Evolutionary conservation across 2,329 filamentous ascomycete species (phyloP).

Genomic region (Onygena corvina): DNA sequence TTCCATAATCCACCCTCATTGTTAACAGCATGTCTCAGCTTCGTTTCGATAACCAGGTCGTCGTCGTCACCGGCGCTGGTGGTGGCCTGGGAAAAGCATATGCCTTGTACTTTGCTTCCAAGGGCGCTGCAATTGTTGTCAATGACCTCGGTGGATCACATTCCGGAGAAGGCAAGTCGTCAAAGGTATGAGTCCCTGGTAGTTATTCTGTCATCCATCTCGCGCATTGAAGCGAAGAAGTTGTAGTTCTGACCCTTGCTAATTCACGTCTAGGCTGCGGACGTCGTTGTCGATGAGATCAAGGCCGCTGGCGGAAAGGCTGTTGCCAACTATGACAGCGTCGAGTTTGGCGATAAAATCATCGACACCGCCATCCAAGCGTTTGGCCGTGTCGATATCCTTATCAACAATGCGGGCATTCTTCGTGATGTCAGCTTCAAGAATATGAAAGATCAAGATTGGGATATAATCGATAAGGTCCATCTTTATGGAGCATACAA

Average conservation of each 20-base stretch:
- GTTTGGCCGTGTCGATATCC: slow-evolving; percentile 66
- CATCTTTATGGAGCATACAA: slow-evolving; percentile 93
- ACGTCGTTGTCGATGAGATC: slow-evolving; percentile 40
- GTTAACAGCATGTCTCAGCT: slow-evolving; percentile 50
- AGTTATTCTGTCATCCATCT: not conserved
- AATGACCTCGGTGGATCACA: slow-evolving; percentile 91
- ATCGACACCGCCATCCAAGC: slow-evolving; percentile 51
- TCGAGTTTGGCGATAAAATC: slow-evolving; percentile 80
- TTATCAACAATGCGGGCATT: slow-evolving; percentile 97
- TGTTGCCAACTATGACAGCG: slow-evolving; percentile 84
- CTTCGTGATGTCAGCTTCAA: slow-evolving; percentile 93
- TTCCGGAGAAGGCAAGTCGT: slow-evolving; percentile 79
- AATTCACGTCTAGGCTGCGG: slow-evolving; percentile 46
- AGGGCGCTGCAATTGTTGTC: slow-evolving; percentile 88
- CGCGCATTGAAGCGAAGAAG: not conserved
- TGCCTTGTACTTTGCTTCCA: slow-evolving; percentile 76
- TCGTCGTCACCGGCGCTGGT: slow-evolving; percentile 76
- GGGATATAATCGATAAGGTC: slow-evolving; percentile 88
- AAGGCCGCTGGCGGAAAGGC: slow-evolving; percentile 84
- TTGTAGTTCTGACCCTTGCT: not conserved
- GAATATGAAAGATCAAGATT: slow-evolving; percentile 95
- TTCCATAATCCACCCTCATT: not conserved
- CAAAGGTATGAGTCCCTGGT: slow-evolving; percentile 53
- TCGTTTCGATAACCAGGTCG: slow-evolving; percentile 77
- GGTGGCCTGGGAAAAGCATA: slow-evolving; percentile 74